Conservation (phyloP, 129 eudicot species). For the Oenanthe sinensis region DNA sequence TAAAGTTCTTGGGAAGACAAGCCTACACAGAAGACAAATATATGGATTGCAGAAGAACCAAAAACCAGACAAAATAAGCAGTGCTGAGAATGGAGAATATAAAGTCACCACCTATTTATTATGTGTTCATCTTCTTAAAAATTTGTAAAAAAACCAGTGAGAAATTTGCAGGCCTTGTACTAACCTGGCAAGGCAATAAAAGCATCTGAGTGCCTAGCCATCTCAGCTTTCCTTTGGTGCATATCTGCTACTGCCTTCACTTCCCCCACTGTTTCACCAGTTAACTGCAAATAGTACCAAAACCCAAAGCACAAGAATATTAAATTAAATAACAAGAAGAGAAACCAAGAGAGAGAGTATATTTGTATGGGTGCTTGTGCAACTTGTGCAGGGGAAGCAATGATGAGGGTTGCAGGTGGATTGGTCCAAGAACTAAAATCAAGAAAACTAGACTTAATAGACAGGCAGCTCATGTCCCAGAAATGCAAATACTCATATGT, state of each 20-base stretch:
- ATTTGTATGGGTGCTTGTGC: constrained; percentile 30
- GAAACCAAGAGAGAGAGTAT: constrained; percentile 13
- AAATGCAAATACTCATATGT: constrained; percentile 12
- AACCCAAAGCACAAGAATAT: constrained; percentile 8
- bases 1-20: background rate
- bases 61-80: background rate
- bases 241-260: constrained; percentile 77
- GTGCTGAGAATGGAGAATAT: background rate
- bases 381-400: constrained; percentile 38
- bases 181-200: constrained; percentile 71
- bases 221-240: constrained; percentile 80
- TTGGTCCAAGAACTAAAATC: constrained; percentile 24
- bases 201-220: constrained; percentile 72
- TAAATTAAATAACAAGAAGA: background rate
- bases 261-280: constrained; percentile 77
- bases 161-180: constrained; percentile 20
- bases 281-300: constrained; percentile 35
- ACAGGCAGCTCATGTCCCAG: constrained; percentile 21
- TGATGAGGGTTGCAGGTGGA: constrained; percentile 50
- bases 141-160: constrained; percentile 13
- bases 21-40: background rate
- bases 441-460: constrained; percentile 22
- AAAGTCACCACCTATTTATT: constrained; percentile 4
- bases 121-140: background rate
- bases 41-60: background rate